Base-by-base conservation (phyloP, 164 flowering plant species). In the Warburgia ugandensis region DNA sequence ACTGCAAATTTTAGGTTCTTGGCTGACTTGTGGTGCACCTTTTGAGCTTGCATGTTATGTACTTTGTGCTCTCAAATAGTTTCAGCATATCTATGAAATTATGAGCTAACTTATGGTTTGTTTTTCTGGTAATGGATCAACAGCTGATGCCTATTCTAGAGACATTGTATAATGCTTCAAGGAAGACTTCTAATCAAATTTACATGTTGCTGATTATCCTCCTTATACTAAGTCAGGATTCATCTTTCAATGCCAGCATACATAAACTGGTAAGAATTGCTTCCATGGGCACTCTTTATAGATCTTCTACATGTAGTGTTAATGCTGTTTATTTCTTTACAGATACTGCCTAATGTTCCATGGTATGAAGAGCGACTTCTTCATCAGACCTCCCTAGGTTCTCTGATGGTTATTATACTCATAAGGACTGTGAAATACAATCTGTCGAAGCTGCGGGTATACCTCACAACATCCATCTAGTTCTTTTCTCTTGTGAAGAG, bases 171-270 rank as follows among this genome's bases (percentile, higher is more conserved):
- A 76, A 86, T 76, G 91, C 97, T 46, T 74, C 94, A 50, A 80
- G 67, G 68, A 82, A 82, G 73, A 74, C 94, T 4, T 70, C 99
- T 29, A 94, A 86, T 76, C 97, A 88, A 47, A 94, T 94, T 42
- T 94, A 88, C 70, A 92, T 94, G 92, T 59, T 94, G 75, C 73
- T 94, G 80, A 84, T 94, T 60, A 75, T 88, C 45, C 87, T 94
- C 68, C 97, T 94, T 28, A 94, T 94, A 47, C 86, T 94, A 14
- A 94, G 99, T 69, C 99, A 94, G 68, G 97, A 94, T 73, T 86
- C 97, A 38, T 80, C 99, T 52, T 88, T 94, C 66, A 88, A 82
- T 71, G 86, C 94, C 36, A 82, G 89, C 72, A 74, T 86, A 52
- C 94, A 94, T 77, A 88, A 88, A 68, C 68, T 84, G 94, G 99